A percentile compares a stretch with the other conserved stretches of the same genome.
These are phyloP conservation scores for Rhizoclosmatium sp. DNA, from an alignment of 192 early-diverging fungal species.

Conservation along the genomic window DNA sequence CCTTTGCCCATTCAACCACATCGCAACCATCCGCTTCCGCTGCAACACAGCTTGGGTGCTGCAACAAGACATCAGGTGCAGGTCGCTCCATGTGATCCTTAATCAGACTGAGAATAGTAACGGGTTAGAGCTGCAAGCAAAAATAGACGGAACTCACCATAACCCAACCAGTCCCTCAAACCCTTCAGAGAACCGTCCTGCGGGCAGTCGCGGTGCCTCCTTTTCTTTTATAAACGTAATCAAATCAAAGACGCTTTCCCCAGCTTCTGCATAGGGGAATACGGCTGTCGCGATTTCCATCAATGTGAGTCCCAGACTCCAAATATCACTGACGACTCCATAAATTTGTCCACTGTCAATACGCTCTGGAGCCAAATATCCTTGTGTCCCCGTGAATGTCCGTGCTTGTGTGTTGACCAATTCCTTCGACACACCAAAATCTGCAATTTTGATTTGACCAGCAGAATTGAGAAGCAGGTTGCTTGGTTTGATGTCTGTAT, in stretches of 20 bases:
- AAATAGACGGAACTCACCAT: slow-evolving; percentile 60
- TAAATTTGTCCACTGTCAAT: slow-evolving; percentile 82
- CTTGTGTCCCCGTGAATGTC: slow-evolving; percentile 94
- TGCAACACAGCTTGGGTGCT: slow-evolving; percentile 9
- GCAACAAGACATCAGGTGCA: slow-evolving; percentile 24
- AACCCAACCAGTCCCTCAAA: slow-evolving; percentile 79
- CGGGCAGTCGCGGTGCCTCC: slow-evolving; percentile 77
- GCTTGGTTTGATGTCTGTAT: slow-evolving; percentile 93
- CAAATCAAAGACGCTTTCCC: slow-evolving; percentile 87
- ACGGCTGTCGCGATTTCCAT: slow-evolving; percentile 92
- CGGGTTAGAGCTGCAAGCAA: background rate
- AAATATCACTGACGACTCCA: slow-evolving; percentile 92
- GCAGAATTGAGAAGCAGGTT: slow-evolving; percentile 91
- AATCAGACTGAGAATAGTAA: slow-evolving; percentile 40
- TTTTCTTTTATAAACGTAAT: slow-evolving; percentile 92
- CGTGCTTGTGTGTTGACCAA: slow-evolving; percentile 85
- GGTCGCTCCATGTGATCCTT: slow-evolving; percentile 45
- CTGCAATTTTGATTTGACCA: slow-evolving; percentile 95
- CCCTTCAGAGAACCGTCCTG: slow-evolving; percentile 66
- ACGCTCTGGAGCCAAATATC: slow-evolving; percentile 75
- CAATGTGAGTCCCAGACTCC: slow-evolving; percentile 88
- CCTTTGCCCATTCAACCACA: slow-evolving; percentile 17
- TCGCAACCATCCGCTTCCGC: slow-evolving; percentile 35
- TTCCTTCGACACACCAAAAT: slow-evolving; percentile 96
- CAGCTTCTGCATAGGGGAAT: slow-evolving; percentile 89